Conservation (phyloP, 148 eudicot species). For the Simmondsia chinensis region DNA sequence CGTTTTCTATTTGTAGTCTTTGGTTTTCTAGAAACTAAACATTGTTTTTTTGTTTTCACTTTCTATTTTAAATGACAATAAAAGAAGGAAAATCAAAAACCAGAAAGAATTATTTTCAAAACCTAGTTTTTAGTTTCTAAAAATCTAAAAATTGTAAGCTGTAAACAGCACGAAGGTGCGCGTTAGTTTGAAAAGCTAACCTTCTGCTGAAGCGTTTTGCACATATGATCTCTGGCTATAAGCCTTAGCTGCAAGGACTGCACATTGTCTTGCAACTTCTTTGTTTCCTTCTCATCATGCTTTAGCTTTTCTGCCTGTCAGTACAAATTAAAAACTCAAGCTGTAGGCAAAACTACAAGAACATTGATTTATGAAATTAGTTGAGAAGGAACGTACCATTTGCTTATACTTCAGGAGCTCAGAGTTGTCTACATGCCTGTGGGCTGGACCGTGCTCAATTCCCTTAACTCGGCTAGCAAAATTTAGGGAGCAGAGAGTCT, state of each 20-base stretch:
- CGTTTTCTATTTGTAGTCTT: too few relatives aligned
- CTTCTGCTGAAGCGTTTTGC: conserved; percentile 80
- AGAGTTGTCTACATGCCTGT: conserved; percentile 63
- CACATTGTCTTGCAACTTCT: conserved; percentile 70
- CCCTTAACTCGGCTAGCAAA: conserved; percentile 96
- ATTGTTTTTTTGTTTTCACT: too few relatives aligned
- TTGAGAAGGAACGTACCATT: conserved; percentile 37
- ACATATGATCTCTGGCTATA: conserved; percentile 60
- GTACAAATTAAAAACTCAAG: neutral
- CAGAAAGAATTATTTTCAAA: too few relatives aligned
- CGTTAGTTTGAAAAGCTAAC: conserved; percentile 12
- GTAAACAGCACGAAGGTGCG: too few relatives aligned
- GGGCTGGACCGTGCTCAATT: conserved; percentile 87
- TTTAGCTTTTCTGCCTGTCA: conserved; percentile 75
- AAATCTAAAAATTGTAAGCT: too few relatives aligned
- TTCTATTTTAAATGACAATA: too few relatives aligned
- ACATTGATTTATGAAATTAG: neutral
- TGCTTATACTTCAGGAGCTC: conserved; percentile 89
- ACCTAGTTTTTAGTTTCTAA: too few relatives aligned
- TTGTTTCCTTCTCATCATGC: conserved; percentile 85
- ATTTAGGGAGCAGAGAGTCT: conserved; percentile 86
- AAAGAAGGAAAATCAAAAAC: too few relatives aligned
- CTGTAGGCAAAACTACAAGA: neutral
- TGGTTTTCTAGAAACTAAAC: too few relatives aligned
- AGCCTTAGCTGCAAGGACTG: conserved; percentile 82